Base-by-base conservation (phyloP, 108 stramenopile species). In the Aurantiochytrium sp. region DNA sequence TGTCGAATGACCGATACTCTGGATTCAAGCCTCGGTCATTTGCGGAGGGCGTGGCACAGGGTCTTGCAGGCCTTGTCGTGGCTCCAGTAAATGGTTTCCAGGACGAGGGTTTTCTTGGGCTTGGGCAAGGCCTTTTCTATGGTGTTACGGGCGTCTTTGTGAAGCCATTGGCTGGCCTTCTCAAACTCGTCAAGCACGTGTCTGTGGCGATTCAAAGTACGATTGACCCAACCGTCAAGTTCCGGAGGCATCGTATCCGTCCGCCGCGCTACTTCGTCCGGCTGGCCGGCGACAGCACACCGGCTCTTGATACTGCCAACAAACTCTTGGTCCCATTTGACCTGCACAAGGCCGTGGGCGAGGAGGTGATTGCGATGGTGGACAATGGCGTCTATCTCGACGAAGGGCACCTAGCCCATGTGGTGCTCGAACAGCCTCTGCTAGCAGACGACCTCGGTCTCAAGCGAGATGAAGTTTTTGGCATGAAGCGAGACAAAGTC, bases 351-450 rank as follows among this genome's bases (percentile, higher is more conserved):
- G 76, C 76, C 12, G 76, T 83, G 19, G 76, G 76, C 6, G 76
- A 83, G 76, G 76, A 83, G 76, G 76, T 83, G 18, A 47, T 83
- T 23, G 76, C 76, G 19, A 83, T 83, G 76, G 76, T 83, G 10
- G 76, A 83, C 49, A 12, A 53, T 45, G 76, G 76, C 3, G 76
- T 53, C 10, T 83, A 83, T 23, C 51, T 83, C 23, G 51, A 53
- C 23, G 76, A 83, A 45, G 76, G 76, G 8, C 76, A 83, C 4
- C 25, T 53, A 6, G 76, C 49, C 0, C 76, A 83, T 45, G 45
- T 83, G 28, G 49, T 83, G n/a, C 49, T 83, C 18, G 76, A 83
- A 12, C 49, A 53, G 51, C 76, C 76, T 8, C 49, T 53, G 3
- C 23, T 83, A 6, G 45, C 76, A 55, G 49, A 83, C 25, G n/a